Conservation (phyloP, 306 rosid species). For the Ziziphus jujuba region DNA sequence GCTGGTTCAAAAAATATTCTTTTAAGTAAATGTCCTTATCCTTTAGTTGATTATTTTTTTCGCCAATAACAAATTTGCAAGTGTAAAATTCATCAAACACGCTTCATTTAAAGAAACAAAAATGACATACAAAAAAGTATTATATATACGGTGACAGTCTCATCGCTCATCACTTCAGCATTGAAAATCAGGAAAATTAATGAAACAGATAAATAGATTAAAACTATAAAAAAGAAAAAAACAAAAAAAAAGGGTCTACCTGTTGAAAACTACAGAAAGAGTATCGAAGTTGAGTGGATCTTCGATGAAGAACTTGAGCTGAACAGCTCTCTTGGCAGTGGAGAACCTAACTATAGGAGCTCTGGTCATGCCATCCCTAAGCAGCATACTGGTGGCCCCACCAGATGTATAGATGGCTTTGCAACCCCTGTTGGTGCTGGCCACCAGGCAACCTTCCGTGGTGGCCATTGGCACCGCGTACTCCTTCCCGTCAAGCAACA, state of each 20-base stretch:
- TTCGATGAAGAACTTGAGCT: slow-evolving; percentile 33
- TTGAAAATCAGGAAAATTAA: neutral
- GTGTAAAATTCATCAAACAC: too few relatives aligned
- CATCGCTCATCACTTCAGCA: neutral
- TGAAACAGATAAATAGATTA: neutral
- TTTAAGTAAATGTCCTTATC: too few relatives aligned
- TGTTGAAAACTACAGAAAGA: slow-evolving; percentile 24
- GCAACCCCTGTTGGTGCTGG: slow-evolving; percentile 34
- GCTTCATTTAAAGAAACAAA: too few relatives aligned
- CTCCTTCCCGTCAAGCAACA: slow-evolving; percentile 26
- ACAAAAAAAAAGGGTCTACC: too few relatives aligned
- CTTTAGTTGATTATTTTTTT: too few relatives aligned
- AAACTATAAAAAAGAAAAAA: neutral
- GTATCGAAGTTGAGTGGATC: slow-evolving; percentile 30
- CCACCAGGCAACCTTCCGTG: slow-evolving; percentile 35
- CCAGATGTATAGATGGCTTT: slow-evolving; percentile 28
- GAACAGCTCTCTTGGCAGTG: slow-evolving; percentile 18
- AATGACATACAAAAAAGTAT: too few relatives aligned
- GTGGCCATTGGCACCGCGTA: slow-evolving; percentile 33
- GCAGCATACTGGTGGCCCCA: slow-evolving; percentile 23
- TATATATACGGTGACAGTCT: too few relatives aligned
- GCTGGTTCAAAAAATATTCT: too few relatives aligned
- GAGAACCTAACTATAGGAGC: slow-evolving; percentile 32
- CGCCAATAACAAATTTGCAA: too few relatives aligned
- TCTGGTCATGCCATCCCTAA: slow-evolving; percentile 30